These are phyloP conservation scores for Naematelia encephala DNA, from an alignment of 768 basidiomycete species.

Conservation along the genomic window DNA sequence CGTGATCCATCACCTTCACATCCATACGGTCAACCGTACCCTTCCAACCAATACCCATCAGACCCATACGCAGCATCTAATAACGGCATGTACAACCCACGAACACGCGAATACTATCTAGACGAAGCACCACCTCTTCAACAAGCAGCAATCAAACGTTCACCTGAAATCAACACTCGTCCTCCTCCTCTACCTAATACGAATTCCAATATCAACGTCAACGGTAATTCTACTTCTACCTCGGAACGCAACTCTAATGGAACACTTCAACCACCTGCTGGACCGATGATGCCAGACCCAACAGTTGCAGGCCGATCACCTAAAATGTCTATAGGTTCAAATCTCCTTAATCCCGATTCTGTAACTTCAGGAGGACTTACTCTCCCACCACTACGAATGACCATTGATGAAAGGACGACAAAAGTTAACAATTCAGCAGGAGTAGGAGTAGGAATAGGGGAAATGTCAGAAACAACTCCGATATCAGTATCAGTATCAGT, in stretches of 20 bases:
- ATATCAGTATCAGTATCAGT: no score
- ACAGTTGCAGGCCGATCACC: constrained; percentile 19
- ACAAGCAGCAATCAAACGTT: background rate
- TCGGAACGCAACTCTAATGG: background rate
- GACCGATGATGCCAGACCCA: background rate
- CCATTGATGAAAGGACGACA: constrained; percentile 27
- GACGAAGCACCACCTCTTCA: background rate
- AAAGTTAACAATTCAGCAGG: no score
- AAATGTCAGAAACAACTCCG: no score
- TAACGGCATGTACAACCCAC: background rate
- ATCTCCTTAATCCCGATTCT: constrained; percentile 1
- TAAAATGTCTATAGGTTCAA: constrained; percentile 23
- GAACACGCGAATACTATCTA: background rate
- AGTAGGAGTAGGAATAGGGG: no score
- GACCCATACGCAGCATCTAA: background rate
- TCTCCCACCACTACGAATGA: constrained; percentile 29
- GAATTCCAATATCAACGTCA: constrained; percentile 13
- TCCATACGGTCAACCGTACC: background rate
- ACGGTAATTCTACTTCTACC: constrained; percentile 3
- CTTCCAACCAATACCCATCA: constrained; percentile 1
- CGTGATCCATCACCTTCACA: background rate
- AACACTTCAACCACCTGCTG: constrained; percentile 2
- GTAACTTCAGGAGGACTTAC: constrained; percentile 16
- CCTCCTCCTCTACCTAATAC: background rate
- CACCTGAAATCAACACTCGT: background rate